A percentile compares a stretch with the other conserved stretches of the same genome.
Conservation (phyloP, 2,329 filamentous ascomycete genomes). For the Aspergillus ustus region DNA sequence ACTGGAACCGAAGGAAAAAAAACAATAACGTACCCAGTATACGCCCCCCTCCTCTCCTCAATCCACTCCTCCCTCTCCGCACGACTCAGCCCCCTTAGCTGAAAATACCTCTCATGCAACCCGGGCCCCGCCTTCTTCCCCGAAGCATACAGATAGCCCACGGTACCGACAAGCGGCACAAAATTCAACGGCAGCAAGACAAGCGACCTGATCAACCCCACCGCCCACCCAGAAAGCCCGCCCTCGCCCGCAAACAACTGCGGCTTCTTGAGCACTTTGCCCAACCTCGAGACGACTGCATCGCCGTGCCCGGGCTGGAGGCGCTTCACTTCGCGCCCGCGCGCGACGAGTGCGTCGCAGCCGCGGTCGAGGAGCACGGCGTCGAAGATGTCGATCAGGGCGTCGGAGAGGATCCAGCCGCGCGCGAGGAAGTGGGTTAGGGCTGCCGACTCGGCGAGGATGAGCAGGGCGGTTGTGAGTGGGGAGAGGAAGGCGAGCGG, state of each 20-base stretch:
- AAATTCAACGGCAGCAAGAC: constrained; percentile 92
- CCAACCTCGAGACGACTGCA: constrained; percentile 55
- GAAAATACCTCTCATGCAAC: constrained; percentile 74
- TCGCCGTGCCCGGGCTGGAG: not conserved
- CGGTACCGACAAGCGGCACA: constrained; percentile 84
- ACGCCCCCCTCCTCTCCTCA: constrained; percentile 71
- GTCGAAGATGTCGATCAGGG: constrained; percentile 87
- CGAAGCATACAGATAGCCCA: constrained; percentile 78
- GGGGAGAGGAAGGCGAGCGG: constrained; percentile 68
- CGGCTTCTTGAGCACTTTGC: constrained; percentile 60
- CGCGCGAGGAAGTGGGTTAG: constrained; percentile 61
- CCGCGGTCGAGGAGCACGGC: constrained; percentile 64
- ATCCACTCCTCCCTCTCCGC: constrained; percentile 71
- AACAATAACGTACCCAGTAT: constrained; percentile 70
- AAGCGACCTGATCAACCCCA: constrained; percentile 73
- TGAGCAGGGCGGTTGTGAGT: constrained; percentile 63
- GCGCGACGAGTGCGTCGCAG: constrained; percentile 67
- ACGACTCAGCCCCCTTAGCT: constrained; percentile 81
- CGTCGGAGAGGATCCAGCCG: constrained; percentile 78
- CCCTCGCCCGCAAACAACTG: constrained; percentile 49
- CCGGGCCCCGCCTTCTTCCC: constrained; percentile 62
- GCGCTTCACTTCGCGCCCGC: constrained; percentile 54
- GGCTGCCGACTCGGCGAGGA: constrained; percentile 61
- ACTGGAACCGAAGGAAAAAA: not conserved
- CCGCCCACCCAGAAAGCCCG: constrained; percentile 47